Base-by-base conservation (phyloP, 2,329 filamentous ascomycete genomes). In the Fusarium nematophilum region DNA sequence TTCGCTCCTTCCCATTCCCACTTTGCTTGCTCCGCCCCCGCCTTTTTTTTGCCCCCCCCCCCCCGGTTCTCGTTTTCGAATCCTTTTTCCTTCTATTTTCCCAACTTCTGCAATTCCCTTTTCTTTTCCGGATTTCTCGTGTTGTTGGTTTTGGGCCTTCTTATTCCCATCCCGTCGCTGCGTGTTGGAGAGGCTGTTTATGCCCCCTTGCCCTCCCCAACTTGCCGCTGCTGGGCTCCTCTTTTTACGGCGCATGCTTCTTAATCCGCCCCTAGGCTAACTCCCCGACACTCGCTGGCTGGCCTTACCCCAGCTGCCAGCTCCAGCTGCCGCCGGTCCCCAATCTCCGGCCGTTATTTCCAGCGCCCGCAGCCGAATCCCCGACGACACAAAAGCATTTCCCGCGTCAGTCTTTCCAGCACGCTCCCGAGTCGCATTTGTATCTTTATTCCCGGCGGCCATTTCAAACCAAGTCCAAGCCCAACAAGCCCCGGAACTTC, bases 321-420 rank as follows among this genome's bases (percentile, higher is more conserved):
- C 25, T 45, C 57, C 42, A 44, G 45, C 36, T 61, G 29, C 57
- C 36, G 58, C 37, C 51, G 55, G 31, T 47, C 57, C 52, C 57
- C 49, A 50, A 59, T 59, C 57, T 57, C 65, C 59, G 58, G 50
- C 40, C 46, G 43, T 72, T 72, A 72, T 72, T 73, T 55, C 72
- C 72, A 72, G 68, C 65, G 63, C 59, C 54, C 64, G 62, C 66
- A 67, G 59, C 63, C 63, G 63, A 64, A 46, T 55, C 47, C 21
- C 62, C 58, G 53, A 54, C 48, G 17, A 54, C 45, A 57, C 47
- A 64, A 53, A 44, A 23, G 13, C 15, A 10, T 18, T 48, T 42
- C 47, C 51, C 46, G 42, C 25, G 44, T 46, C 46, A 31, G 23
- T 45, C 40, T 38, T 38, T 42, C 46, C 40, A 38, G 25, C 27